These are phyloP conservation scores for Spathaspora hagerdaliae DNA, from an alignment of 805 yeast genomes.

Conservation along the genomic window DNA sequence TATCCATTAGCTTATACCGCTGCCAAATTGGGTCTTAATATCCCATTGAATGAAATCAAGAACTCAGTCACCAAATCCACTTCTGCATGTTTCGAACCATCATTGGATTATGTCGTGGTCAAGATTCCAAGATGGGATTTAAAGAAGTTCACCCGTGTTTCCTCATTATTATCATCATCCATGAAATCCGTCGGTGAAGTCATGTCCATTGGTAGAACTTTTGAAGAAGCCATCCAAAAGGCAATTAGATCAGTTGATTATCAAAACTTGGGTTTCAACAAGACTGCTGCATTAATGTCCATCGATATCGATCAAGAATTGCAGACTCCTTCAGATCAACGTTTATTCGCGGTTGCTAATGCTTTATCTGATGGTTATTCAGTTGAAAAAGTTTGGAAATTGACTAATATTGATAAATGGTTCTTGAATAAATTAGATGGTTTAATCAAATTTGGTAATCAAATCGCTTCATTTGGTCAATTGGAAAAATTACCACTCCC, in stretches of 20 bases:
- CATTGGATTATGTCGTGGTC: constrained; percentile 92
- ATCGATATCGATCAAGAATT: constrained; percentile 90
- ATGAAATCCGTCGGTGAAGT: constrained; percentile 99
- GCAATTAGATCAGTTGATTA: constrained; percentile 96
- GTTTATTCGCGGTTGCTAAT: constrained; percentile 93
- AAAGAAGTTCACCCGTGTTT: constrained; percentile 90
- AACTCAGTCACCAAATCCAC: constrained; percentile 93
- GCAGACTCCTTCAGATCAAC: constrained; percentile 96
- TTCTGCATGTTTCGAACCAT: constrained; percentile 96
- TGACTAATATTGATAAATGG: constrained; percentile 95
- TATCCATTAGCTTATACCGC: constrained; percentile 98
- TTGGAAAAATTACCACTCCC: constrained; percentile 60
- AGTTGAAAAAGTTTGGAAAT: constrained; percentile 85
- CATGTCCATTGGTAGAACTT: constrained; percentile 95
- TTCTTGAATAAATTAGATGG: constrained; percentile 82
- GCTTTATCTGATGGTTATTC: constrained; percentile 86
- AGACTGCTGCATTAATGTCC: constrained; percentile 80
- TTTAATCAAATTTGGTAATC: constrained; percentile 66
- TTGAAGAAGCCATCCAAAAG: constrained; percentile 96
- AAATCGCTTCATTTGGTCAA: constrained; percentile 52
- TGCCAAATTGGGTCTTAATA: constrained; percentile 91
- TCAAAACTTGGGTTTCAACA: constrained; percentile 89
- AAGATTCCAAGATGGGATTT: constrained; percentile 99
- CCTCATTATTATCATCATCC: constrained; percentile 80
- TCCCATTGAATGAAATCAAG: constrained; percentile 84